These are phyloP conservation scores for Aspergillus funiculosus DNA, from an alignment of 495 filamentous ascomycete genomes.

Conservation along the genomic window DNA sequence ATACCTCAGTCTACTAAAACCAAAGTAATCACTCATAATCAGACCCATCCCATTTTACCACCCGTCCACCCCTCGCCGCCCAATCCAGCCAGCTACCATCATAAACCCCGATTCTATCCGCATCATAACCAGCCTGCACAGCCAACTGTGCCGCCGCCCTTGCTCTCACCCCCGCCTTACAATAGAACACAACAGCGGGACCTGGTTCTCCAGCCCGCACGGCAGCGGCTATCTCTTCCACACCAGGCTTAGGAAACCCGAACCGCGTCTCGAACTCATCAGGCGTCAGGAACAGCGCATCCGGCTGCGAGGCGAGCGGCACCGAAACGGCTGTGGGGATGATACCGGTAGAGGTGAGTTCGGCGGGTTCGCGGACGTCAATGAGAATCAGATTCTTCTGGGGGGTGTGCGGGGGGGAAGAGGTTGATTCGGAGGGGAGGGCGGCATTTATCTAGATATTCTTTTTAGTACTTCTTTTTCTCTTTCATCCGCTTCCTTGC, in stretches of 20 bases:
- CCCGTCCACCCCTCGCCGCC: constrained; percentile 59
- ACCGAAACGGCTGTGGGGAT: constrained; percentile 79
- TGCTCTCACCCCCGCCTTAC: constrained; percentile 82
- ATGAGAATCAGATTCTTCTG: constrained; percentile 36
- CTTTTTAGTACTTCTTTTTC: background rate
- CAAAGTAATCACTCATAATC: constrained; percentile 18
- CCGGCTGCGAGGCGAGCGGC: constrained; percentile 68
- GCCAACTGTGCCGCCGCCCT: constrained; percentile 76
- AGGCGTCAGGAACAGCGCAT: constrained; percentile 63
- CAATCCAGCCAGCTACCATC: constrained; percentile 89
- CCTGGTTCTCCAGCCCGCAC: background rate
- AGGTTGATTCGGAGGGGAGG: constrained; percentile 23
- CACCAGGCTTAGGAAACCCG: constrained; percentile 40
- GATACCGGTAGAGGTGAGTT: constrained; percentile 59
- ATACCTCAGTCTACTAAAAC: background rate
- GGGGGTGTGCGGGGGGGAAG: constrained; percentile 14
- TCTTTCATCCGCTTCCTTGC: background rate
- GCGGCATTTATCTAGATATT: constrained; percentile 35
- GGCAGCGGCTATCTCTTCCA: constrained; percentile 6
- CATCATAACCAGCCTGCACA: constrained; percentile 64
- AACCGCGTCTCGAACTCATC: constrained; percentile 66
- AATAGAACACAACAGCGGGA: constrained; percentile 72
- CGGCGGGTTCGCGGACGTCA: constrained; percentile 82
- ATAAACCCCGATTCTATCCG: constrained; percentile 71
- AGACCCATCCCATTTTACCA: constrained; percentile 46